Evolutionary conservation across 2,329 filamentous ascomycete species (phyloP), one percentile per base, ranked within the genome.

Genomic region (Stemphylium lycopersici): DNA sequence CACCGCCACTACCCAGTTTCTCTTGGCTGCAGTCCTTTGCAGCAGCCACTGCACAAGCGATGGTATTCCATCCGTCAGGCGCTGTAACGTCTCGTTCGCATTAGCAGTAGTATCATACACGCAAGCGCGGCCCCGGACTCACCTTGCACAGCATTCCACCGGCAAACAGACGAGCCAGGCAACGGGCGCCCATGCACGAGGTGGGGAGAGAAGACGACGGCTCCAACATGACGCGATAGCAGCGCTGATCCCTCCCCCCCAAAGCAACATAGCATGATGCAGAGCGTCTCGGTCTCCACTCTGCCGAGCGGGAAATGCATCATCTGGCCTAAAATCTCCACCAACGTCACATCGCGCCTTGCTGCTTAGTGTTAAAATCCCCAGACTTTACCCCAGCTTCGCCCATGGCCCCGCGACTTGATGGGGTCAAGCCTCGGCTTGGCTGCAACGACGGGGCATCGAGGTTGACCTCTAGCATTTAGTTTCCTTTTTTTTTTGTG

Each of bases 311-410:
- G 3, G 47, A 44, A 24, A 18, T 11, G 29, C 46, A 59, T 52
- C 53, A 33, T 46, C 48, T 52, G 46, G 53, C 48, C 48, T 42
- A 15, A 48, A 31, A 48, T 29, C 52, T 48, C 59, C 60, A 38
- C 54, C 52, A 52, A 45, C 31, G 48, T 46, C 47, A 50, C 34
- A 50, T 37, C 26, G 26, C 54, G 46, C 40, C 41, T 55, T 33
- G 32, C 34, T 46, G 16, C 33, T 44, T 22, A 42, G 55, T 22
- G 12, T 50, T 62, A 31, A 43, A 54, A 60, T 59, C 59, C 55
- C 59, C 61, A 57, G 50, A 36, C 32, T 59, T 40, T 59, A 66
- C 65, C 61, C 65, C 65, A 56, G 63, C 40, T 59, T 63, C 49
- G 41, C 37, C n/a, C n/a, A 34, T 20, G 46, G 56, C 53, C 60